Conservation (phyloP, 768 basidiomycete genomes). For the Hericium erinaceus region DNA sequence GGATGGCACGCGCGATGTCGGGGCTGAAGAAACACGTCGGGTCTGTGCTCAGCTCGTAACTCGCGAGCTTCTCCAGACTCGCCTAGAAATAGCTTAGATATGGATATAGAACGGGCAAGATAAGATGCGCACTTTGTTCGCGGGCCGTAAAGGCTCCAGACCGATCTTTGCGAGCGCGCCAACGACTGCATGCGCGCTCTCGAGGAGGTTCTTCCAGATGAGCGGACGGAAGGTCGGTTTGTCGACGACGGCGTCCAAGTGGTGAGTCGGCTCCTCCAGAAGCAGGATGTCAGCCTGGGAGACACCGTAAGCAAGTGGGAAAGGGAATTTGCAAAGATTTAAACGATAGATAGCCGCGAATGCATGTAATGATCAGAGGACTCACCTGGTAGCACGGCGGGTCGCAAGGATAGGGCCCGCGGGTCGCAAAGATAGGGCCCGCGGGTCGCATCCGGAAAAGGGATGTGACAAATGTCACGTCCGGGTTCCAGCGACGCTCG, state of each 20-base stretch:
- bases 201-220: slow-evolving; percentile 81
- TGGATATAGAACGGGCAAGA: neutral
- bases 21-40: slow-evolving; percentile 36
- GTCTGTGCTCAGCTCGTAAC: slow-evolving; percentile 35
- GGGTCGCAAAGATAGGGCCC: no score
- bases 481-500: no score
- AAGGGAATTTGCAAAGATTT: no score
- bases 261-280: no score
- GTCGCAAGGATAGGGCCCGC: no score
- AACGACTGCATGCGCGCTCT: slow-evolving; percentile 80
- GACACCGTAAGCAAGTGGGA: no score
- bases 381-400: no score
- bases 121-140: slow-evolving; percentile 42
- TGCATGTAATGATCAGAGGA: no score
- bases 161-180: slow-evolving; percentile 81
- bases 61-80: slow-evolving; percentile 53
- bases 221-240: slow-evolving; percentile 71
- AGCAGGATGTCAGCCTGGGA: no score
- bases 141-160: slow-evolving; percentile 59
- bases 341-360: no score
- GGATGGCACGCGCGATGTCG: slow-evolving; percentile 61
- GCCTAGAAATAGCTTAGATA: slow-evolving; percentile 15
- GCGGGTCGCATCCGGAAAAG: no score
- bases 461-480: no score
- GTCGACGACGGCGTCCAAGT: slow-evolving; percentile 38